These are phyloP conservation scores for Ophiocordyceps camponoti-saundersi DNA, from an alignment of 2,329 filamentous ascomycete species.

Conservation along the genomic window DNA sequence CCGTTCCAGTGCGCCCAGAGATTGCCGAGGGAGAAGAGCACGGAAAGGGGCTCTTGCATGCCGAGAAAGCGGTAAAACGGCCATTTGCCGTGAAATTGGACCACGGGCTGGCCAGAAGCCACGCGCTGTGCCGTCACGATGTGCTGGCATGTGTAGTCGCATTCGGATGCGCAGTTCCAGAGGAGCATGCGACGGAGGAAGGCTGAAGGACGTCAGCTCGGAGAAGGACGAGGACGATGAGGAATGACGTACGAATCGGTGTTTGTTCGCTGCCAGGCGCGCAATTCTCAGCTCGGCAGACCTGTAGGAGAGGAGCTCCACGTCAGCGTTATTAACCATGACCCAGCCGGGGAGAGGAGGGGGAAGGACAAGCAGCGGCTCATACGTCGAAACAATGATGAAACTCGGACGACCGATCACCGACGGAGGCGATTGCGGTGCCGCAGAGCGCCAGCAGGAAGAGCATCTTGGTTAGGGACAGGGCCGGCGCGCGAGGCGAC, in stretches of 20 bases:
- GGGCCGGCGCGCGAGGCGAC: slow-evolving; percentile 14
- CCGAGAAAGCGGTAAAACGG: slow-evolving; percentile 82
- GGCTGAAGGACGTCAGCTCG: slow-evolving; percentile 30
- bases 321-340: background rate
- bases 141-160: slow-evolving; percentile 96
- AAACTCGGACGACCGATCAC: slow-evolving; percentile 79
- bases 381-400: slow-evolving; percentile 67
- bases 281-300: slow-evolving; percentile 72
- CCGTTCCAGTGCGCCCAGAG: slow-evolving; percentile 71
- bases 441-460: slow-evolving; percentile 21
- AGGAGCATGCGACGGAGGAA: slow-evolving; percentile 71
- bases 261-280: slow-evolving; percentile 38
- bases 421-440: slow-evolving; percentile 51
- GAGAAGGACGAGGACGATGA: background rate
- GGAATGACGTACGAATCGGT: slow-evolving; percentile 46
- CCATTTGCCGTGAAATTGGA: slow-evolving; percentile 98
- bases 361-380: background rate
- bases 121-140: slow-evolving; percentile 63
- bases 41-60: slow-evolving; percentile 87
- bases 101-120: slow-evolving; percentile 46
- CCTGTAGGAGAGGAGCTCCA: slow-evolving; percentile 28
- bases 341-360: background rate
- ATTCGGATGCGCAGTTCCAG: slow-evolving; percentile 87
- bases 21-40: slow-evolving; percentile 87
- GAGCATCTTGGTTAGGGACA: slow-evolving; percentile 14